Evolutionary conservation across 1,284 basidiomycete genomes (phyloP).

Genomic region (Trametes pubescens): DNA sequence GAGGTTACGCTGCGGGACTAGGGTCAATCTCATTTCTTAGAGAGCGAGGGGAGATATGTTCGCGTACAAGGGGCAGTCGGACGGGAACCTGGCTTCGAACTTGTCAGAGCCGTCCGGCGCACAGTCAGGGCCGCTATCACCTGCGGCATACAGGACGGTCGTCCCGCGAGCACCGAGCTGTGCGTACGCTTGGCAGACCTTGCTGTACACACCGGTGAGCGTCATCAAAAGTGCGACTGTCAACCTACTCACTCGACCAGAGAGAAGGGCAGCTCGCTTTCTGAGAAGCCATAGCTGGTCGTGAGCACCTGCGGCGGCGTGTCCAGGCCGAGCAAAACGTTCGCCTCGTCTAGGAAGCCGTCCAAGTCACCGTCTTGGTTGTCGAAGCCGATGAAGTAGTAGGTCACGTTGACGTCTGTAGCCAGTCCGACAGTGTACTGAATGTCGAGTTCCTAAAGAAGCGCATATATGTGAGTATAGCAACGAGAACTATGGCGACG

Average conservation of each 20-base stretch:
- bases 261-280: neutral
- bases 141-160: neutral
- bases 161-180: neutral
- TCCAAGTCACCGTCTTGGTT: neutral
- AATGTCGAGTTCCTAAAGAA: slow-evolving; percentile 57
- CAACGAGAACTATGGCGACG: neutral
- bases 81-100: neutral
- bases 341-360: neutral
- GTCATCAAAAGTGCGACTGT: neutral
- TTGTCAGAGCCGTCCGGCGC: neutral
- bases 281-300: neutral
- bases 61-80: neutral
- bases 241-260: neutral
- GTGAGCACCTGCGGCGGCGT: neutral
- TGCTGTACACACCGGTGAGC: neutral
- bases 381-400: slow-evolving; percentile 8
- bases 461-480: neutral
- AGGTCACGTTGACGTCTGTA: slow-evolving; percentile 48
- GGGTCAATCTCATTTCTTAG: no score
- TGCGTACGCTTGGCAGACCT: neutral
- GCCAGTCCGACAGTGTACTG: slow-evolving; percentile 68
- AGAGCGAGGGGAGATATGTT: neutral
- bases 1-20: no score
- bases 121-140: neutral
- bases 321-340: neutral